A percentile compares a stretch with the other conserved stretches of the same genome.
phyloP scores from a whole-genome alignment of 2,329 filamentous ascomycete species.

The Coniochaeta sp. region DNA sequence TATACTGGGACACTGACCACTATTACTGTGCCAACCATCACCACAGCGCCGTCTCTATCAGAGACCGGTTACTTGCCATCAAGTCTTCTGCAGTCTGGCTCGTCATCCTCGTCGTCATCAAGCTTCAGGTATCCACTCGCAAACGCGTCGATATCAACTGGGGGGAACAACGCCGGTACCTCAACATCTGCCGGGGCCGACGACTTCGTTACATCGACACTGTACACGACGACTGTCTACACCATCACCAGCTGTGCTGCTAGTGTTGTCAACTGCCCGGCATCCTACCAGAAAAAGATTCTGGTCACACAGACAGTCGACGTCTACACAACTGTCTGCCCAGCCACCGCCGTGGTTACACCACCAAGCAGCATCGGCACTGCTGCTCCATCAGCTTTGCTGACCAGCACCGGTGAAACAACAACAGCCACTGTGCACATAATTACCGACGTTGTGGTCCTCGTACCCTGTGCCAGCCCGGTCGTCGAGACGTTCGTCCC shows the following conservation, averaged over 20 bases:
- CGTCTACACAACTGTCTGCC: conserved; percentile 10
- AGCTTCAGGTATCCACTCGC: neutral
- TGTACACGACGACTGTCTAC: conserved; percentile 9
- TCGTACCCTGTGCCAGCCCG: conserved; percentile 15
- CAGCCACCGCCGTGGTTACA: conserved; percentile 3
- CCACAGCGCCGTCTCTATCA: neutral
- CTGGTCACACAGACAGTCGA: conserved; percentile 14
- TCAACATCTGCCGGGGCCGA: neutral
- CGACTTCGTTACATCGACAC: conserved; percentile 10
- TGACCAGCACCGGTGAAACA: neutral
- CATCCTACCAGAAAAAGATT: conserved; percentile 15
- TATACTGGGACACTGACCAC: neutral
- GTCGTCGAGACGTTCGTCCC: conserved; percentile 45
- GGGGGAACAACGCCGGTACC: neutral
- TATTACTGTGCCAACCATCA: neutral
- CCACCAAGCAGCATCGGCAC: conserved; percentile 2
- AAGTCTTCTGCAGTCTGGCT: neutral
- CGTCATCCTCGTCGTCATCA: neutral
- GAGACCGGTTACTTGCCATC: too few species aligned
- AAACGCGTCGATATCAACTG: neutral
- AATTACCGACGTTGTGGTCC: conserved; percentile 14
- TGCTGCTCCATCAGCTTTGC: conserved; percentile 2
- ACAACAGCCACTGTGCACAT: conserved; percentile 4
- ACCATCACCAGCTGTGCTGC: conserved; percentile 17
- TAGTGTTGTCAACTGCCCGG: conserved; percentile 17